Evolutionary conservation across 768 basidiomycete genomes (phyloP), one percentile per base, ranked within the genome.

Genomic region (Lactarius sanguifluus): DNA sequence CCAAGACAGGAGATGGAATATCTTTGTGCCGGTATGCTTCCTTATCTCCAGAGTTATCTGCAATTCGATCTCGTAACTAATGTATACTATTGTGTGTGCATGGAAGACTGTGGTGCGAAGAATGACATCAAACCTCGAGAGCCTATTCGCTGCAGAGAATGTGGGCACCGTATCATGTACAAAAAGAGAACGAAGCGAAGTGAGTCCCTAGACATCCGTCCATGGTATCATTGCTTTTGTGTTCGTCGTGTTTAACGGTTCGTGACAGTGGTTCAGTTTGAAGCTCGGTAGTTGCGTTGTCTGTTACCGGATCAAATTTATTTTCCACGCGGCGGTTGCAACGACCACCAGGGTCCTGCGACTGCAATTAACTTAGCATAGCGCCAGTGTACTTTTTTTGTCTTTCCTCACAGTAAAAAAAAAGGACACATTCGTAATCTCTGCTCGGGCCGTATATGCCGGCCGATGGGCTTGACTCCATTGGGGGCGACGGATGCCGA

Each of bases 81-180:
- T n/a, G 23, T 55, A 32, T 59, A 25, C 57, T 25, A n/a, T 57
- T 66, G 12, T 10, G 56, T 45, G 16, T 57, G 23, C 25, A 36
- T 40, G n/a, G 20, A 59, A 71, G 96, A 97, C 75, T 98, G 96
- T 75, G 92, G 93, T 67, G 90, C 89, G 1, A 91, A 91, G 79
- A 97, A 96, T 76, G 89, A 92, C 74, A 94, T 98, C 75, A 90
- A 87, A 77, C 82, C 92, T 9, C 82, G 93, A 66, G 96, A 98
- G 76, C 93, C 94, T 52, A 96, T 98, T 70, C 89, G 96, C 64
- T 98, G 96, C 79, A 84, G 91, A 71, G 94, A 98, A 75, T 98
- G 96, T 73, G 96, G 96, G 3, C 96, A 98, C 77, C 87, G 96
- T 61, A 96, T 98, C 76, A 95, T 98, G 93, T 98, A 97, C 79